These are phyloP conservation scores for Lolium multiflorum DNA, from an alignment of 176 grass and related monocot species.

Conservation along the genomic window DNA sequence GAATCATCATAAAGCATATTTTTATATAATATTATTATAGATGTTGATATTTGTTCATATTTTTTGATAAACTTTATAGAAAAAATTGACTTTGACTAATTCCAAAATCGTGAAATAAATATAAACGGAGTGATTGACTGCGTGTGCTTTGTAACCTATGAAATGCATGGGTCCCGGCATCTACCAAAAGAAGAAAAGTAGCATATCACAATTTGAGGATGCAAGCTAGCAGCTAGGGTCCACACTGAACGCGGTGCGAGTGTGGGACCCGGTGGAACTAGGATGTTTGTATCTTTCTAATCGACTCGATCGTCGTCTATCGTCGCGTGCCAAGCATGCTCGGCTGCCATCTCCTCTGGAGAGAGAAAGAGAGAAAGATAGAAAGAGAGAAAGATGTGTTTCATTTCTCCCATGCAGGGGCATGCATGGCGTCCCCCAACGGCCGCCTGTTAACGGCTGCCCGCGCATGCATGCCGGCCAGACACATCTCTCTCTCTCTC, in stretches of 20 bases:
- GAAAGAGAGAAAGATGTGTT: neutral
- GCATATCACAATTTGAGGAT: slow-evolving; percentile 5
- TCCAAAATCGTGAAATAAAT: too few species aligned
- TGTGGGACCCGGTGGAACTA: slow-evolving; percentile 42
- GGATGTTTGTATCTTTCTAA: slow-evolving; percentile 53
- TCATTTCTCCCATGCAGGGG: slow-evolving; percentile 22
- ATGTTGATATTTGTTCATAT: too few species aligned
- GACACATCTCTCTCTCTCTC: neutral
- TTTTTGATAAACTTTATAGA: too few species aligned
- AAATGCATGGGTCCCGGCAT: neutral
- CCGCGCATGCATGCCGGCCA: slow-evolving; percentile 34
- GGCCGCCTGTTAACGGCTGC: slow-evolving; percentile 28
- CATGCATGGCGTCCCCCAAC: slow-evolving; percentile 32
- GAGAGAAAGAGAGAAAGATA: neutral
- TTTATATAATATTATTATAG: too few species aligned
- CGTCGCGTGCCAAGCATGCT: slow-evolving; percentile 47
- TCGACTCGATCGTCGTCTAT: slow-evolving; percentile 32
- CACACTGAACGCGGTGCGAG: neutral
- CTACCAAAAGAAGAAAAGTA: neutral
- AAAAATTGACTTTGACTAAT: too few species aligned
- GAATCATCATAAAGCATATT: too few species aligned
- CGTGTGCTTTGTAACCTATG: neutral
- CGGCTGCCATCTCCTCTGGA: neutral
- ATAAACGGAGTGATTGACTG: too few species aligned
- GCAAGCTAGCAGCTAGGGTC: neutral